Evolutionary conservation across 371 early-diverging fungal genomes (phyloP), one percentile per base, ranked within the genome.

Genomic region (Lichtheimia ramosa): DNA sequence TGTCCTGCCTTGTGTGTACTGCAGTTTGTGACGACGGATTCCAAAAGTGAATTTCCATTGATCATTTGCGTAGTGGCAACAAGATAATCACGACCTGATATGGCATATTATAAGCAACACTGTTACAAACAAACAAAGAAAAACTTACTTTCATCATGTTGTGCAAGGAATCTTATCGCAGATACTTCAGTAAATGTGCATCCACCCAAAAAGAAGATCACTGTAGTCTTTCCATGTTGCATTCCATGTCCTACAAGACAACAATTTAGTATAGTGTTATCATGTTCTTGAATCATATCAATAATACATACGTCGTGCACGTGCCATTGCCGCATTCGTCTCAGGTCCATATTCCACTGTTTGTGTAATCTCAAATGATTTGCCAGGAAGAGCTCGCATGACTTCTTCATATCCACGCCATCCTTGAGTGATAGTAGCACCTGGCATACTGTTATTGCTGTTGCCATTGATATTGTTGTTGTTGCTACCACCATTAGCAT

Each of bases 191-290:
- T 90, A 53, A 80, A 90, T 2, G 96, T 96, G 68, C 95, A 95
- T n/a, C 97, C 97, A 41, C 96, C 97, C n/a, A 97, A 74, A 69
- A 95, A 96, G 58, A 96, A 87, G 4, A 97, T 87, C 49, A 97
- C 71, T 1, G 95, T 93, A 5, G 88, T 85, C 24, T 84, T 84
- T 25, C 84, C 77, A 60, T 86, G 84, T 39, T 85, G 86, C 46
- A 67, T 75, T 48, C 77, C 83, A 55, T 68, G 69, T 57, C 72
- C 73, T 69, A 40, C 52, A 56, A 54, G 18, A 13, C 48, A 2
- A 50, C 27, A 63, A 20, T 42, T 16, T 14, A 43, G 18, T 57
- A 57, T 20, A 34, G 46, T 46, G 46, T 18, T n/a, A n/a, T 46
- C 46, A 46, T 18, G 46, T 5, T 43, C 43, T 6, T 18, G 43